phyloP scores from a whole-genome alignment of 208 protist genomes.

The Acanthamoeba triangularis region DNA sequence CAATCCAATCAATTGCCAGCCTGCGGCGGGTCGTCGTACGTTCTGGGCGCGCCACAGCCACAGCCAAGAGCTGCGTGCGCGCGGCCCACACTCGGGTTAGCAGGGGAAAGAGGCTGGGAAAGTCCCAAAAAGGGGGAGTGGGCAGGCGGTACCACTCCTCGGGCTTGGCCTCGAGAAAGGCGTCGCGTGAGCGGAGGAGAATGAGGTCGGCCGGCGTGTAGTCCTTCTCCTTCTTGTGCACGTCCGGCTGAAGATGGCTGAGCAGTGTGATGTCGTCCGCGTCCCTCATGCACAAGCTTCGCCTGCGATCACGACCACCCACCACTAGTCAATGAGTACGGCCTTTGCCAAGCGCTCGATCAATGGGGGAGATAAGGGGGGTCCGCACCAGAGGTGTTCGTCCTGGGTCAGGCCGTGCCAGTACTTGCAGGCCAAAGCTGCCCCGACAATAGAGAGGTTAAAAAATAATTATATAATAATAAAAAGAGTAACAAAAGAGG shows the following conservation, averaged over 20 bases:
- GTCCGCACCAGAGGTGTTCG: neutral
- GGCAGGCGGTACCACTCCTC: too few species aligned
- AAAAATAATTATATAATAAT: too few species aligned
- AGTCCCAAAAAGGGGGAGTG: neutral
- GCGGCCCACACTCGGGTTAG: neutral
- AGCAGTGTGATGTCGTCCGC: neutral
- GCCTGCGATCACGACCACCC: neutral
- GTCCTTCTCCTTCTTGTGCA: neutral
- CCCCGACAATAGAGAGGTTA: too few species aligned
- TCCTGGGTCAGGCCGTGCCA: neutral
- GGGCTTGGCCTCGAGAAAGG: neutral
- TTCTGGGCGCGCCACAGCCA: constrained; percentile 44
- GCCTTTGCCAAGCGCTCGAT: too few species aligned
- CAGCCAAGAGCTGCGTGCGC: constrained; percentile 3
- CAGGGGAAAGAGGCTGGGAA: neutral
- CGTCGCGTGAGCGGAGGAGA: neutral
- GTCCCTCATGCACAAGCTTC: neutral
- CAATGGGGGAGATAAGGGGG: too few species aligned
- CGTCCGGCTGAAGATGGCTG: neutral
- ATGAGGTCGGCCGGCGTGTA: neutral
- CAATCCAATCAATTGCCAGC: neutral
- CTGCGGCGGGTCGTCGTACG: neutral
- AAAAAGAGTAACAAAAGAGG: too few species aligned
- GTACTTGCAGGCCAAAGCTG: neutral
- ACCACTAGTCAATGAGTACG: too few species aligned